Base-by-base conservation (phyloP, 2,329 filamentous ascomycete species). In the Monilinia laxa region DNA sequence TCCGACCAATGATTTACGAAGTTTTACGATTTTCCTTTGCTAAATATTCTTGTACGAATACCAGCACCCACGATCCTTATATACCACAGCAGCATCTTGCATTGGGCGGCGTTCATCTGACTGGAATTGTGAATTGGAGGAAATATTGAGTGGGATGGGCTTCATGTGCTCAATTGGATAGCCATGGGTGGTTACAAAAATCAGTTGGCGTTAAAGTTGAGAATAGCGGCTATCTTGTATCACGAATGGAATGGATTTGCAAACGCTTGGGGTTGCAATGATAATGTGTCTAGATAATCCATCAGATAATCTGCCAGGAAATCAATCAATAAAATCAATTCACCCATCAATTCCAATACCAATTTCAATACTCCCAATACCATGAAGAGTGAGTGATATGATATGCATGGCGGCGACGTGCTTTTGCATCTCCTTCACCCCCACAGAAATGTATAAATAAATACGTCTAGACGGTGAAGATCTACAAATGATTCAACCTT, bases 41-140 rank as follows among this genome's bases (percentile, higher is more conserved):
- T 74, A 73, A 70, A 71, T 71, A 71, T 73, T 74, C 72, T 60
- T 73, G 71, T 76, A 75, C 71, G 72, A 74, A 72, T 75, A 74
- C 71, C 69, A 71, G 70, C 70, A 70, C 71, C 73, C 72, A 74
- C 73, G 67, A 65, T 67, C 65, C 65, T 67, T 58, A 62, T 57
- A 67, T 67, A 65, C 62, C 65, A 72, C 69, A 66, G 58, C 66
- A 67, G 69, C 70, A 71, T 71, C 59, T 68, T 72, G 73, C 73
- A 74, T 73, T 67, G 70, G 70, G 66, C 64, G 73, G 73, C 68
- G 73, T 74, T 73, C 25, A 25, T 58, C 49, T 28, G 23, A 7
- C 12, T 55, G 49, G 56, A 52, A 38, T 67, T 53, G 49, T 25
- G 59, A 56, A 53, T 53, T 63, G 60, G 64, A 62, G 55, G 64